Conservation (phyloP, 1,139 yeast species). For the Candida labiduridarum region DNA sequence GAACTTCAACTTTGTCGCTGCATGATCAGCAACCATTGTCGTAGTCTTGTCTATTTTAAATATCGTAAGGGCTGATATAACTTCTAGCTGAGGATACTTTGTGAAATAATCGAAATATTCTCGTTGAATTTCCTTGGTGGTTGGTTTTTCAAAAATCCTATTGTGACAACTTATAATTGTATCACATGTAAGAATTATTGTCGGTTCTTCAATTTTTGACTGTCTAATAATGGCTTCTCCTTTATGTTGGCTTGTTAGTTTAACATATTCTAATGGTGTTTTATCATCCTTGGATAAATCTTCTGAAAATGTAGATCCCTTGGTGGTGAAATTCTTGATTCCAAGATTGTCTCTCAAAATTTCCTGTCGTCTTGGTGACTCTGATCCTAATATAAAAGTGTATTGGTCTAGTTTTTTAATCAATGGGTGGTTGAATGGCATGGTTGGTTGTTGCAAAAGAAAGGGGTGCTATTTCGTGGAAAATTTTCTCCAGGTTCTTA, state of each 20-base stretch:
- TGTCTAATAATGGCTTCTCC: conserved; percentile 51
- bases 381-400: conserved; percentile 70
- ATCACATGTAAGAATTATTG: conserved; percentile 70
- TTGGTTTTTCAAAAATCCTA: conserved; percentile 77
- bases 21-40: conserved; percentile 8
- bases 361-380: conserved; percentile 79
- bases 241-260: conserved; percentile 68
- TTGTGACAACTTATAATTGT: conserved; percentile 72
- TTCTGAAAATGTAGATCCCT: conserved; percentile 71
- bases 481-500: too few relatives aligned
- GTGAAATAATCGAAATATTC: conserved; percentile 53
- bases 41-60: conserved; percentile 36
- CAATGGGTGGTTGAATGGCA: conserved; percentile 23
- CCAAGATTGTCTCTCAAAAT: conserved; percentile 66
- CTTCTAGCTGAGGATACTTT: conserved; percentile 50
- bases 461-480: too few relatives aligned
- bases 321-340: conserved; percentile 40
- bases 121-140: conserved; percentile 37
- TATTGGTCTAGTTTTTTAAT: conserved; percentile 26
- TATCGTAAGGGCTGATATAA: conserved; percentile 68
- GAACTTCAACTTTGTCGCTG: conserved; percentile 30
- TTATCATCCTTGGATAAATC: conserved; percentile 58
- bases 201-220: conserved; percentile 15
- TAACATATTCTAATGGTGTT: conserved; percentile 64
- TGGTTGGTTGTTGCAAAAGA: too few relatives aligned